Base-by-base conservation (phyloP, 202 grass and related monocot species). In the Sporobolus alterniflorus region DNA sequence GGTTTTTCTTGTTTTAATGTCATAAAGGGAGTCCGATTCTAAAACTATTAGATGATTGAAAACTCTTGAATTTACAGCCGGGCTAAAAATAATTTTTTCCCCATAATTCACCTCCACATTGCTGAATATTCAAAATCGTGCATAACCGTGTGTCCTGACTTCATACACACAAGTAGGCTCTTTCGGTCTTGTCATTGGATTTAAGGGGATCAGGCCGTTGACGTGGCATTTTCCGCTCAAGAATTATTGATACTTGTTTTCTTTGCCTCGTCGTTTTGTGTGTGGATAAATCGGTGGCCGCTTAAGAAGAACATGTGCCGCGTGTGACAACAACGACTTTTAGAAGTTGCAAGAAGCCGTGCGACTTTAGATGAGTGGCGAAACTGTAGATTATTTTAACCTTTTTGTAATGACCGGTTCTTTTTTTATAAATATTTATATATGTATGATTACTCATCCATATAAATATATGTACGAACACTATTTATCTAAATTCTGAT, bases 301-400 rank as follows among this genome's bases (percentile, higher is more conserved):
- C 71, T 82, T 20, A 17, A 49, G 56, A n/a, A n/a, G 11, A 64
- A 55, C 75, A 72, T 73, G 75, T 71, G 85, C 71, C 79, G 64
- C 33, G 64, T 64, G 64, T 67, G 69, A 60, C n/a, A 21, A 2
- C 54, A 65, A 49, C 39, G 64, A 20, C 33, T 9, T 44, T 56
- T 64, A 32, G 39, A 67, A 81, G 48, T 52, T 78, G 39, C 16
- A 25, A 22, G 79, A 64, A 83, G 86, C 64, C 6, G 0, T 67
- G 10, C 33, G 34, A 87, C 55, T 63, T 77, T 28, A 71, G 15
- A 51, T n/a, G n/a, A n/a, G n/a, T n/a, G n/a, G 40, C 64, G 13
- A 24, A 59, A 60, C 15, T 17, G 9, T 22, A 48, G 11, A 21
- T n/a, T 51, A 51, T 51, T 21, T 20, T 51, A 1, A 17, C 49